Percentiles rank a stretch among this genome's conserved stretches.
These are phyloP conservation scores for Alternaria arborescens DNA, from an alignment of 2,329 filamentous ascomycete species.

Conservation along the genomic window DNA sequence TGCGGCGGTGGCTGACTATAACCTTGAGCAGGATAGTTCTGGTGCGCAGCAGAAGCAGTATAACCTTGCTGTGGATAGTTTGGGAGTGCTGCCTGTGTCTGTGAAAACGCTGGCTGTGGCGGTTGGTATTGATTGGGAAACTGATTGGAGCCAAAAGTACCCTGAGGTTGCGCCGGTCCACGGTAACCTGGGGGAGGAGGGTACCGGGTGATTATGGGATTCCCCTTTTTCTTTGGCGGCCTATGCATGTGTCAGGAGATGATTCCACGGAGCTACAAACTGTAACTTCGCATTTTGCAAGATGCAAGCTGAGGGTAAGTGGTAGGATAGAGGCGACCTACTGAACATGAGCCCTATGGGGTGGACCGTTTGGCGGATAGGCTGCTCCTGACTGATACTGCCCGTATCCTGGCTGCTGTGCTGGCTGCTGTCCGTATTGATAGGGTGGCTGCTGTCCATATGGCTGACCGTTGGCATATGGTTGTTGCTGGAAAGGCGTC, in stretches of 20 bases:
- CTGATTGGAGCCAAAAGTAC: constrained; percentile 36
- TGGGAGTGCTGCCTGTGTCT: constrained; percentile 29
- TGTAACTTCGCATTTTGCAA: neutral
- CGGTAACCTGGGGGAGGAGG: constrained; percentile 60
- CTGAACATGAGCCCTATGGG: constrained; percentile 41
- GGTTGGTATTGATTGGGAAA: constrained; percentile 40
- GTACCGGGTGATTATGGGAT: constrained; percentile 60
- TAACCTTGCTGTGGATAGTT: constrained; percentile 38
- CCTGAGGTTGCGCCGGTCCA: constrained; percentile 45
- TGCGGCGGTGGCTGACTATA: constrained; percentile 34
- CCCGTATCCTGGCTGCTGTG: constrained; percentile 39
- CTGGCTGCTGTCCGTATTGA: constrained; percentile 45
- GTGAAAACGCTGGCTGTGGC: constrained; percentile 39
- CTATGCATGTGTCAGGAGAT: constrained; percentile 34
- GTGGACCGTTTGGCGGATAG: constrained; percentile 33
- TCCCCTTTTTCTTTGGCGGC: constrained; percentile 56
- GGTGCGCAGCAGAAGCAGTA: constrained; percentile 25
- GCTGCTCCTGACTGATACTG: constrained; percentile 40
- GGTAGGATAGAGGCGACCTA: constrained; percentile 32
- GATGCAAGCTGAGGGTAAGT: constrained; percentile 2
- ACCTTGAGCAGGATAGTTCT: constrained; percentile 34
- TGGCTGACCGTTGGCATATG: constrained; percentile 38
- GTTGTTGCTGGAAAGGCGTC: constrained; percentile 45
- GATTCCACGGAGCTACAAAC: neutral
- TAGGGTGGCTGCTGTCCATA: constrained; percentile 40